Evolutionary conservation across 2,329 filamentous ascomycete species (phyloP).

Genomic region (Ophiostoma pallidulum): DNA sequence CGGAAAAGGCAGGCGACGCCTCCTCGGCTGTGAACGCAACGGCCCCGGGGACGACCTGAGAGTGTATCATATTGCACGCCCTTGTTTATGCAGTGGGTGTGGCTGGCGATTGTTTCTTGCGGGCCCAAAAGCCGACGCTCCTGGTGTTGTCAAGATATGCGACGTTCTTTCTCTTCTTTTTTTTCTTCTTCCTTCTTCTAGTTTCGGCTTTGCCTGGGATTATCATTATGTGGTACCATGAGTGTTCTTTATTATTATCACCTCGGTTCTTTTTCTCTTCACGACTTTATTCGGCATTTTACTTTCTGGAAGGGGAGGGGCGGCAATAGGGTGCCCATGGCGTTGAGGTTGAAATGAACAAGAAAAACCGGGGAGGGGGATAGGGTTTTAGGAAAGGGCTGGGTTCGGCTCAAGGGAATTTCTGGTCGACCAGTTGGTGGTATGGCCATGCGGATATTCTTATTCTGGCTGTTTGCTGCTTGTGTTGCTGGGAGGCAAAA

Average conservation of each 20-base stretch:
- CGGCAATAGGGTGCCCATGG: neutral
- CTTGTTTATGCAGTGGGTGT: too few relatives aligned
- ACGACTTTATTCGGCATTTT: neutral
- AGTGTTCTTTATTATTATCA: neutral
- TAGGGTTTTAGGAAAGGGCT: neutral
- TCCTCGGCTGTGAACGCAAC: neutral
- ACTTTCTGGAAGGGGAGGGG: neutral
- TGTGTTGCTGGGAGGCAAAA: neutral
- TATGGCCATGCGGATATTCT: neutral
- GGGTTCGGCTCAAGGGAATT: neutral
- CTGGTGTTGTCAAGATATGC: neutral
- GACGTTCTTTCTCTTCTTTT: neutral
- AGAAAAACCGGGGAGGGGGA: neutral
- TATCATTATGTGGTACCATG: neutral
- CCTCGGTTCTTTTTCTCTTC: neutral
- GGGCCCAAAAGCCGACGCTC: too few relatives aligned
- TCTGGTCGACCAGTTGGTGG: neutral
- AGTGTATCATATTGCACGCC: too few relatives aligned
- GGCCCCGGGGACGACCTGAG: too few relatives aligned
- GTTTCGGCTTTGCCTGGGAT: neutral
- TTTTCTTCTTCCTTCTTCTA: neutral
- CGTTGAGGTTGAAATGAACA: neutral
- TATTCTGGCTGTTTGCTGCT: too few relatives aligned
- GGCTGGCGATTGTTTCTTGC: too few relatives aligned
- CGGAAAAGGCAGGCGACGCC: conserved; percentile 7